Evolutionary conservation across 441 rosid genomes (phyloP).

Genomic region (Dalechampia spathulata): DNA sequence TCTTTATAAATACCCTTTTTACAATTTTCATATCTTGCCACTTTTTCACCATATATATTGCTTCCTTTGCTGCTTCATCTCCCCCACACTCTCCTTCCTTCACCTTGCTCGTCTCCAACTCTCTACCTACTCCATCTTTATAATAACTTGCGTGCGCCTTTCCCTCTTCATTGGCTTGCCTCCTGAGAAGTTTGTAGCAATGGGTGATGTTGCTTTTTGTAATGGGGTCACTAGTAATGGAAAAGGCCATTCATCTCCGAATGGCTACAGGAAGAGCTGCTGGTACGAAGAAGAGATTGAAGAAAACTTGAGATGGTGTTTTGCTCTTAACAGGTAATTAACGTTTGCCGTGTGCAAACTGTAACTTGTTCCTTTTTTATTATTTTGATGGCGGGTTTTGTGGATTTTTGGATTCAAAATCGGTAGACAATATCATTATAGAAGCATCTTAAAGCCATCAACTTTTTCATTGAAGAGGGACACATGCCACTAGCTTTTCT

Average conservation of each 20-base stretch:
- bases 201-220: slow-evolving; percentile 38
- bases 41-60: slow-evolving; percentile 26
- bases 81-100: slow-evolving; percentile 5
- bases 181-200: background rate
- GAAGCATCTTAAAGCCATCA: slow-evolving; percentile 3
- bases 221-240: slow-evolving; percentile 27
- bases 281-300: slow-evolving; percentile 72
- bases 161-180: background rate
- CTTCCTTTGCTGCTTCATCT: background rate
- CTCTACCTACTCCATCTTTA: no score
- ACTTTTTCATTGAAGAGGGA: slow-evolving; percentile 2
- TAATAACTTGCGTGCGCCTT: no score
- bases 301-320: slow-evolving; percentile 53
- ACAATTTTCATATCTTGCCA: slow-evolving; percentile 9
- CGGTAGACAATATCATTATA: slow-evolving; percentile 1
- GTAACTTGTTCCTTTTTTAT: no score
- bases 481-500: background rate
- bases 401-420: no score
- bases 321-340: slow-evolving; percentile 51
- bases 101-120: background rate
- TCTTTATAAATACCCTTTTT: no score
- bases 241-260: slow-evolving; percentile 23
- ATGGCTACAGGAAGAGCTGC: slow-evolving; percentile 52
- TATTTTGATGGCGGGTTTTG: no score
- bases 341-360: no score